Conservation (phyloP, 2,329 filamentous ascomycete genomes). For the Colletotrichum lindemuthianum region DNA sequence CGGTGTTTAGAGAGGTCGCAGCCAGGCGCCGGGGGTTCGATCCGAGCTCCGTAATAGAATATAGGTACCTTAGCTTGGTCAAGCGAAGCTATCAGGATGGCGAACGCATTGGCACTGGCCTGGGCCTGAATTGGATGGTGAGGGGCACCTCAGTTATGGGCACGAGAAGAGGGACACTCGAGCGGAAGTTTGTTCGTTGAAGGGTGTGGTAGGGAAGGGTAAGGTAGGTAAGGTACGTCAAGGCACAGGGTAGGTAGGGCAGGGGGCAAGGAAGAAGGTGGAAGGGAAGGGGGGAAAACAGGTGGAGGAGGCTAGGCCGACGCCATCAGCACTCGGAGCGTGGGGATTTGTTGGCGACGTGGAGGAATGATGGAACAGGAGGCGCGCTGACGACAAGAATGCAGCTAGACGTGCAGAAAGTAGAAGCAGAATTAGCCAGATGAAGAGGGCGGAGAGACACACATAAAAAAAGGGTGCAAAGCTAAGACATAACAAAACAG, state of each 20-base stretch:
- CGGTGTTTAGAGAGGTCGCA: constrained; percentile 30
- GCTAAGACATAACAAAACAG: constrained; percentile 24
- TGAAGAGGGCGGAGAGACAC: constrained; percentile 15
- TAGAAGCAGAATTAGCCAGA: not conserved
- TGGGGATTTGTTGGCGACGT: constrained; percentile 28
- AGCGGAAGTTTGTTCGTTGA: not conserved
- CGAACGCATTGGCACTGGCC: constrained; percentile 26
- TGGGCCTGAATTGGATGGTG: constrained; percentile 15
- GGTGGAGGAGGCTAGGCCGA: constrained; percentile 31
- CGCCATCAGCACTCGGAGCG: constrained; percentile 28
- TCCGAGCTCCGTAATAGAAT: constrained; percentile 12
- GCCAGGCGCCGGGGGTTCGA: constrained; percentile 14
- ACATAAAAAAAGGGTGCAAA: constrained; percentile 6
- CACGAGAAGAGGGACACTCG: constrained; percentile 3
- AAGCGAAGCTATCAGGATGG: constrained; percentile 27
- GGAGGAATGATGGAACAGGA: constrained; percentile 33
- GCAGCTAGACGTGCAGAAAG: constrained; percentile 23
- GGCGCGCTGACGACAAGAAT: constrained; percentile 34
- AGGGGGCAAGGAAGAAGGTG: constrained; percentile 17
- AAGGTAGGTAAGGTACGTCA: constrained; percentile 20
- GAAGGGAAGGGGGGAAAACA: constrained; percentile 19
- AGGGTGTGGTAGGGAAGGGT: not conserved
- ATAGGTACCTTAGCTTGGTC: constrained; percentile 2
- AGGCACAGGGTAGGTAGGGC: constrained; percentile 20
- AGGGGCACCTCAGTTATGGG: constrained; percentile 15